Base-by-base conservation (phyloP, 192 early-diverging fungal genomes). In the Coemansia umbellata region DNA sequence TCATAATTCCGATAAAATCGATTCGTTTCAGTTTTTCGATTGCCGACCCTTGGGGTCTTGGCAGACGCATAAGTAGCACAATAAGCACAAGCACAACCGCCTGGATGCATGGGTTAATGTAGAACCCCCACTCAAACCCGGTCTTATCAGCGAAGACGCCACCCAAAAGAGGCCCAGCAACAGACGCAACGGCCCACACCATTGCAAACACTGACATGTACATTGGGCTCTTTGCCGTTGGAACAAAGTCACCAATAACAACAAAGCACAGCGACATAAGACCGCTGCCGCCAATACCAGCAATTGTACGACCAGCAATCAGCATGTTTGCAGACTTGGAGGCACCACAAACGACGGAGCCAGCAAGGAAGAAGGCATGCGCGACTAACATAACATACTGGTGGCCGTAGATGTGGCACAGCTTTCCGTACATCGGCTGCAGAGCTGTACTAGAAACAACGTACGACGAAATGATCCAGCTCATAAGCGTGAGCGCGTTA, bases 351-450 rank as follows among this genome's bases (percentile, higher is more conserved):
- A 74, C 32, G 54, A 80, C 69, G 32, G 78, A 81, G 19, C 80
- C 79, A 14, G 74, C 37, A 8, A 81, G 61, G 35, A 84, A 83
- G 23, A 86, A 47, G 7, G 62, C 50, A 30, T 71, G 60, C 11
- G 80, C 79, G 32, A 79, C 66, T 0, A 87, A 47, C 40, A 86
- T 47, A 8, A 81, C 71, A 4, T 59, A 45, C 49, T 80, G 76
- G 47, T 82, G 82, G 17, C 87, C 94, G 77, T 89, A 93, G 37
- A 92, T 88, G 53, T 94, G 87, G 28, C 87, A 83, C 14, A 90
- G 60, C 53, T 83, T 84, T 37, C 88, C 87, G 77, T 87, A 93
- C 11, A 90, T 53, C 4, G 90, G 89, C 58, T 89, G 83, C 58
- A 91, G 74, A 6, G 90, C 85, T 0, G 91, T 90, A 49, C 69